phyloP scores from a whole-genome alignment of 176 grass and related monocot species.

The Triticum urartu region DNA sequence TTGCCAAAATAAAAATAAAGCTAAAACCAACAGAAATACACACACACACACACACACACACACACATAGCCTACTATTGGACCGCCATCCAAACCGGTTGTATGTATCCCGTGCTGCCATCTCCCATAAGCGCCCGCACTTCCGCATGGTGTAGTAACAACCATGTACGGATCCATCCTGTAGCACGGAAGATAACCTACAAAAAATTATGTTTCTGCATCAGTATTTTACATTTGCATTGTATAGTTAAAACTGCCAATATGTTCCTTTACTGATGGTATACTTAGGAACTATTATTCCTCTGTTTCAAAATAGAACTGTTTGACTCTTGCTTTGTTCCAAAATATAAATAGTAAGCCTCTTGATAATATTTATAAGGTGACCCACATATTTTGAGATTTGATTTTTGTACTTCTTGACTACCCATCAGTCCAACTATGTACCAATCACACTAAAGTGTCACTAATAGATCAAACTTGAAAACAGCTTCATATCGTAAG shows the following conservation, averaged over 20 bases:
- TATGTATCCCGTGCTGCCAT: no score
- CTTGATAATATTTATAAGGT: not conserved
- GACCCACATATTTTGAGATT: not conserved
- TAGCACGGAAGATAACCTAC: no score
- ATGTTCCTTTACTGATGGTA: not conserved
- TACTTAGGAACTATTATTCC: not conserved
- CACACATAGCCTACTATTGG: no score
- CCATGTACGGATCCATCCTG: no score
- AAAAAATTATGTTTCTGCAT: not conserved
- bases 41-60: no score
- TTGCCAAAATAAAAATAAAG: no score
- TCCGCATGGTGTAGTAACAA: no score
- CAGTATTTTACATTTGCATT: slow-evolving; percentile 4
- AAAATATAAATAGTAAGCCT: not conserved
- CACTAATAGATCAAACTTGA: not conserved
- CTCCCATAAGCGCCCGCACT: no score
- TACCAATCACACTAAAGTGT: not conserved
- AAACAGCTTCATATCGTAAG: not conserved
- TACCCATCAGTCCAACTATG: not conserved
- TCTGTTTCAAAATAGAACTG: not conserved
- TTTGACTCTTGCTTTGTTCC: not conserved
- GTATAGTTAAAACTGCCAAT: not conserved
- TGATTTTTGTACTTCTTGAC: not conserved
- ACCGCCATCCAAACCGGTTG: no score
- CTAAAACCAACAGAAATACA: not conserved